Conservation (phyloP, 208 protist genomes). For the Leishmania mexicana region DNA sequence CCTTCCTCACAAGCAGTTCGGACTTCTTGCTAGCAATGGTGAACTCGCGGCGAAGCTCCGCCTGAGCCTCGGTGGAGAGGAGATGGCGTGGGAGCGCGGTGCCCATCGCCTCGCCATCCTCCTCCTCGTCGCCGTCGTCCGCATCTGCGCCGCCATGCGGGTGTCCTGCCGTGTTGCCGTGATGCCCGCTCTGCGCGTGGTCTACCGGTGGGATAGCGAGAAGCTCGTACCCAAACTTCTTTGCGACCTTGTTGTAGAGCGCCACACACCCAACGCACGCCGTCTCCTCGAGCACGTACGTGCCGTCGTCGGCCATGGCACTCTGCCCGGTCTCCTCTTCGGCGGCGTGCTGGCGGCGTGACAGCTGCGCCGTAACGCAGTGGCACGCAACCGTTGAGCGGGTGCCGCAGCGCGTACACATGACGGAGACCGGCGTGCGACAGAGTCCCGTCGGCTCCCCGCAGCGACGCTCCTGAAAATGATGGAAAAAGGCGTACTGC, state of each 20-base stretch:
- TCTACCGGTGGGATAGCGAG: conserved; percentile 31
- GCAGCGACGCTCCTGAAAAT: conserved; percentile 76
- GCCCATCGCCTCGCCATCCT: conserved; percentile 21
- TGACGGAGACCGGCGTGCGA: conserved; percentile 47
- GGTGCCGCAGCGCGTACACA: conserved; percentile 71
- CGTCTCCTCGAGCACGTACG: conserved; percentile 48
- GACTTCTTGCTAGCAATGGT: conserved; percentile 50
- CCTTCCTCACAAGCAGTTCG: conserved; percentile 71
- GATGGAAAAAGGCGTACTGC: conserved; percentile 56
- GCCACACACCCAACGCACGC: conserved; percentile 77
- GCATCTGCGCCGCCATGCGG: conserved; percentile 8
- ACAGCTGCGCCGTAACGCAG: conserved; percentile 39
- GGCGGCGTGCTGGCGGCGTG: conserved; percentile 13
- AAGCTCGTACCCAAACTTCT: conserved; percentile 51
- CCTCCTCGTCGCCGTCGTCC: conserved; percentile 29
- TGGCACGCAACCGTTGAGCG: conserved; percentile 60
- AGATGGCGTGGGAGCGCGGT: conserved; percentile 41
- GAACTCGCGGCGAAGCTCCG: conserved; percentile 54
- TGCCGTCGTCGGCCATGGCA: conserved; percentile 15
- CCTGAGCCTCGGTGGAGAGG: conserved; percentile 57
- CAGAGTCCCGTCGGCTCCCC: conserved; percentile 57
- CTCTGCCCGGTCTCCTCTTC: conserved; percentile 11
- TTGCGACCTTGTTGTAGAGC: conserved; percentile 78
- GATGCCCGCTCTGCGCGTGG: background rate
- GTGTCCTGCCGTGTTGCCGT: background rate